Evolutionary conservation across 345 rosid genomes (phyloP), one percentile per base, ranked within the genome.

Genomic region (Sapria himalayana): DNA sequence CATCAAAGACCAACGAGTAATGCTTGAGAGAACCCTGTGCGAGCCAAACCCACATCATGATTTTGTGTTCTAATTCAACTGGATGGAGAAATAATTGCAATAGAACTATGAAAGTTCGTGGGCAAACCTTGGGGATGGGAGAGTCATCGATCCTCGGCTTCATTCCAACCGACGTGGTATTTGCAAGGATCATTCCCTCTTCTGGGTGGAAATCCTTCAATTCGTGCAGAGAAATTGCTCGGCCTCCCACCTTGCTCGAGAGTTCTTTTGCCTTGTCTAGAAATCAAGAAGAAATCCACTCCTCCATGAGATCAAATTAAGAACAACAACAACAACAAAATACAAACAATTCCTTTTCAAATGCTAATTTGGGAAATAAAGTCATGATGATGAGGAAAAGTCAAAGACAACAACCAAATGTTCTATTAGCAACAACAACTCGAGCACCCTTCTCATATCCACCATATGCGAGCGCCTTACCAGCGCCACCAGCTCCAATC

Each of bases 401-500:
- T 15, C 33, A 15, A 10, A 42, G 41, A 49, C 15, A 25, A 65
- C 55, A 48, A 67, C 82, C 70, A 14, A 54, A 67, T 22, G 77
- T 62, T 23, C 72, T 62, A 41, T 70, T 67, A 35, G 70, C 82
- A 45, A 71, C 70, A 14, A 67, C 71, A 7, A 71, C 75, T 54
- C 75, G 60, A 9, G 78, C 78, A 35, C 78, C 75, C 55, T 68
- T 74, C 58, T 65, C 63, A 11, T 71, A 50, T 29, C 54, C 78
- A 52, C 73, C 73, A 43, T 65, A 71, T 42, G 84, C 73, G 48
- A 74, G 71, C 25, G 75, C 84, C 49, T 71, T 71, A 24, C 78
- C 82, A 29, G 78, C 72, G 25, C 74, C 82, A 48, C 82, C 78
- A 21, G 78, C 82, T 46, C 82, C 84, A 46, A 74, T 51, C 34